Conservation (phyloP, 176 grass and related monocot species). For the Avena eriantha region DNA sequence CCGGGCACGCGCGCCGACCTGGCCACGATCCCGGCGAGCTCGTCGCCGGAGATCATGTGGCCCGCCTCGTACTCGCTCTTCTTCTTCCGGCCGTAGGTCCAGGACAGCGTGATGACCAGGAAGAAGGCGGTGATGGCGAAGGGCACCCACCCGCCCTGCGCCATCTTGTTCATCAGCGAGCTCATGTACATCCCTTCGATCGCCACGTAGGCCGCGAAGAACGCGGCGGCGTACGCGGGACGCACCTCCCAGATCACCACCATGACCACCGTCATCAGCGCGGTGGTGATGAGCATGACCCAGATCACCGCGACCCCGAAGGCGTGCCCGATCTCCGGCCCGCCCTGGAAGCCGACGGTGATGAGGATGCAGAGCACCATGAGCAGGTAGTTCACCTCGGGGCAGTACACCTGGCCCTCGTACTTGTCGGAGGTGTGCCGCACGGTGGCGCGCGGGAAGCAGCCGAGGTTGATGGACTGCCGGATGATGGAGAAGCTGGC, state of each 20-base stretch:
- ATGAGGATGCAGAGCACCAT: constrained; percentile 60
- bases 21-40: constrained; percentile 29
- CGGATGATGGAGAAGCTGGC: constrained; percentile 64
- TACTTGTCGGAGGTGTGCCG: constrained; percentile 50
- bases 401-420: constrained; percentile 65
- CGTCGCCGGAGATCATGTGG: constrained; percentile 20
- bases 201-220: constrained; percentile 29
- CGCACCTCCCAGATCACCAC: constrained; percentile 51
- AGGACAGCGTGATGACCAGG: constrained; percentile 52
- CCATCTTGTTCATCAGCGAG: constrained; percentile 59
- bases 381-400: constrained; percentile 64
- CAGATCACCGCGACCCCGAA: constrained; percentile 65
- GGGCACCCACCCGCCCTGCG: constrained; percentile 64
- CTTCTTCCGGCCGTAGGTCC: constrained; percentile 63
- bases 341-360: constrained; percentile 58
- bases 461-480: constrained; percentile 56
- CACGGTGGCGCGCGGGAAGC: constrained; percentile 53
- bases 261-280: constrained; percentile 60
- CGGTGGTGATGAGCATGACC: constrained; percentile 67
- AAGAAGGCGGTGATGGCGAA: constrained; percentile 62
- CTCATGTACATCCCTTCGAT: constrained; percentile 59
- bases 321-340: constrained; percentile 58
- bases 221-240: background rate
- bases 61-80: constrained; percentile 55
- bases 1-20: constrained; percentile 27